Percentiles rank a stretch among this genome's conserved stretches.
Conservation (phyloP, 2,329 filamentous ascomycete genomes). For the Plenodomus biglobosus region DNA sequence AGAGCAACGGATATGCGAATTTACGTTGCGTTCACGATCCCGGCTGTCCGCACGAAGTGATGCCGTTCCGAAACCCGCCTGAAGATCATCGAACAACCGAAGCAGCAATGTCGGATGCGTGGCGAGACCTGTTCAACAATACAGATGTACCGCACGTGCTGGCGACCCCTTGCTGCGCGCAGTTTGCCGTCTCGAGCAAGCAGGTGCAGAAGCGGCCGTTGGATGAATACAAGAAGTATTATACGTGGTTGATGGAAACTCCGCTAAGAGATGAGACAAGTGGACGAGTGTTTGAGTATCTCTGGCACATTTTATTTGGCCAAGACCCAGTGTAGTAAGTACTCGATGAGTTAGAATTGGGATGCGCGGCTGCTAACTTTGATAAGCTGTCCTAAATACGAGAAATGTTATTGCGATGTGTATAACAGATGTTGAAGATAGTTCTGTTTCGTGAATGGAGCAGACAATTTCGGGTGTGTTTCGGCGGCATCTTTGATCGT, state of each 20-base stretch:
- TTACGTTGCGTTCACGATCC: conserved; percentile 44
- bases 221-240: conserved; percentile 30
- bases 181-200: conserved; percentile 40
- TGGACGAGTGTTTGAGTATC: conserved; percentile 27
- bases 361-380: conserved; percentile 5
- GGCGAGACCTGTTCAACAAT: conserved; percentile 17
- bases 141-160: conserved; percentile 31
- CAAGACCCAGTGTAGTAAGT: conserved; percentile 22
- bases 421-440: conserved; percentile 12
- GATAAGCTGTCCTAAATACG: conserved; percentile 20
- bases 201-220: conserved; percentile 29
- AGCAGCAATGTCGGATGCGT: conserved; percentile 19
- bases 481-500: not conserved
- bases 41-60: conserved; percentile 46
- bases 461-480: not conserved
- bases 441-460: not conserved
- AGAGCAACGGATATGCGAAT: conserved; percentile 46
- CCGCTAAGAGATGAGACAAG: conserved; percentile 25
- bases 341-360: conserved; percentile 2
- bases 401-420: conserved; percentile 26
- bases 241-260: conserved; percentile 27
- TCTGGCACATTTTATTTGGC: conserved; percentile 33
- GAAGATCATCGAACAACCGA: conserved; percentile 13
- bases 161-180: conserved; percentile 50
- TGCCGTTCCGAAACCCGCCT: conserved; percentile 34